These are phyloP conservation scores for Populus pruinosa DNA, from an alignment of 345 rosid species.

Conservation along the genomic window DNA sequence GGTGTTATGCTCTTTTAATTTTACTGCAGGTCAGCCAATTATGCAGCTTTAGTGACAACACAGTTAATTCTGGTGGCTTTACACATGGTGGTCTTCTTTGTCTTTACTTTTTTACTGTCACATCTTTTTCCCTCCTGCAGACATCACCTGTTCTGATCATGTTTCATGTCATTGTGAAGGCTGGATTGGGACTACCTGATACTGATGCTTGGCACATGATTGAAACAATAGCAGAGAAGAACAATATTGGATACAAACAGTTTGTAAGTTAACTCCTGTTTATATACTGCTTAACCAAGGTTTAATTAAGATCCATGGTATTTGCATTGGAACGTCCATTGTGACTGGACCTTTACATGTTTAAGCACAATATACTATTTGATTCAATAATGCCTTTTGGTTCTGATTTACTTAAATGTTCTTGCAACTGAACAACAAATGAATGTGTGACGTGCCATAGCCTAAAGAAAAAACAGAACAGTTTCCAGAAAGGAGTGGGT, in stretches of 20 bases:
- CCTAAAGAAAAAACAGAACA: neutral
- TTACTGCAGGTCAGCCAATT: constrained; percentile 64
- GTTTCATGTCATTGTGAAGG: constrained; percentile 41
- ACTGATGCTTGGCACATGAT: constrained; percentile 89
- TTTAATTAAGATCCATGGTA: constrained; percentile 1
- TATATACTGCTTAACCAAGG: neutral
- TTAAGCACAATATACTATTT: constrained; percentile 6
- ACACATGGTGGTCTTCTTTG: constrained; percentile 62
- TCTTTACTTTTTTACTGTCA: constrained; percentile 17
- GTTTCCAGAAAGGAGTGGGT: neutral
- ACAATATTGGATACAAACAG: constrained; percentile 78
- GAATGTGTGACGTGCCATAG: too few relatives aligned
- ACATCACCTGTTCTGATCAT: constrained; percentile 1
- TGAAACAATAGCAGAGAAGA: constrained; percentile 88
- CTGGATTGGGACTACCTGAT: constrained; percentile 93
- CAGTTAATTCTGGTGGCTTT: constrained; percentile 81
- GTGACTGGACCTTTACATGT: neutral
- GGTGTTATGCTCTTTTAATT: neutral
- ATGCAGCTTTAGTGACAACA: constrained; percentile 77
- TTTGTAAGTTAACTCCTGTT: constrained; percentile 49
- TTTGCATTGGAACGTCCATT: neutral
- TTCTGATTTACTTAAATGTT: neutral
- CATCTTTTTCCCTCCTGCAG: neutral
- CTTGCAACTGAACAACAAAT: neutral
- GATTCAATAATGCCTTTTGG: neutral